Evolutionary conservation across 176 grass and related monocot genomes (phyloP).

Genomic region (bread wheat (Triticum aestivum)): IWGSC_CS_RefSeq_v2.1 NC_057800.1:107780005-107780504

Average conservation of each 20-base stretch:
- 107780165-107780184: conserved; percentile 58
- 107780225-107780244: conserved; percentile 63
- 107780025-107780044: conserved; percentile 33
- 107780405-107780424: neutral
- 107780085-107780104: conserved; percentile 39
- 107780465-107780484: neutral
- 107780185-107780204: conserved; percentile 50
- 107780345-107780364: neutral
- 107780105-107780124: conserved; percentile 76
- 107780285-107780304: too few relatives aligned
- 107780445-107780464: neutral
- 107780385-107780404: neutral
- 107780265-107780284: neutral
- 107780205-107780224: neutral
- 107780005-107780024: neutral
- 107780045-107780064: conserved; percentile 60
- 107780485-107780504: neutral
- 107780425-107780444: neutral
- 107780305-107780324: neutral
- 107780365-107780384: neutral
- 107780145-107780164: conserved; percentile 50
- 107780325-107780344: neutral
- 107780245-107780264: conserved; percentile 76
- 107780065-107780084: conserved; percentile 83
- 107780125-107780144: conserved; percentile 67